phyloP scores from a whole-genome alignment of 148 eudicot genomes.

The Silene uniflora region DNA sequence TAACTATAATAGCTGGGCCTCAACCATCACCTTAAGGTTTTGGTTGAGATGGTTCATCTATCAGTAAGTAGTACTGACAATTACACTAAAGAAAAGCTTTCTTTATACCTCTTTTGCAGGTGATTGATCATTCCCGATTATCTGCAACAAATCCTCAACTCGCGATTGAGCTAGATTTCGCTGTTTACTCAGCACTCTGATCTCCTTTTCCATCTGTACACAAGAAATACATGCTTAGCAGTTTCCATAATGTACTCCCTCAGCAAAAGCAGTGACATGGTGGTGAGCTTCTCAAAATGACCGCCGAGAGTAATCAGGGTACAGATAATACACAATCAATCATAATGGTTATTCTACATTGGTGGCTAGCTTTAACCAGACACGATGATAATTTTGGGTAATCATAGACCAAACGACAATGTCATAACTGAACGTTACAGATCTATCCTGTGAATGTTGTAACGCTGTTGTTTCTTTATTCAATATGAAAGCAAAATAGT shows the following conservation, averaged over 20 bases:
- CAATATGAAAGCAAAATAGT: not conserved
- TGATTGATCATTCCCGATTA: conserved; percentile 46
- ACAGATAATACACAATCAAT: too few species aligned
- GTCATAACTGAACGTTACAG: not conserved
- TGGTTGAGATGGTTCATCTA: too few species aligned
- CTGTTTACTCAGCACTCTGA: conserved; percentile 66
- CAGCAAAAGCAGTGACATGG: not conserved
- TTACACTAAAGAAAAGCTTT: not conserved
- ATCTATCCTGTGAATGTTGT: not conserved
- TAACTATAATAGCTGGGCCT: too few species aligned
- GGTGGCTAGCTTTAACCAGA: too few species aligned
- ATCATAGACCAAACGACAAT: not conserved
- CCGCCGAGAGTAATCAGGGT: too few species aligned
- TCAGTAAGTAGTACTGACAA: not conserved
- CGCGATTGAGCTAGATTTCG: conserved; percentile 78
- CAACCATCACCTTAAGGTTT: too few species aligned
- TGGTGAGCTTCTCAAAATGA: too few species aligned
- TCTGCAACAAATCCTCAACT: conserved; percentile 62
- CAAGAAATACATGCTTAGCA: not conserved
- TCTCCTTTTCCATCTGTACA: conserved; percentile 78
- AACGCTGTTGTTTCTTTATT: not conserved
- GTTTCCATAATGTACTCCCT: conserved; percentile 6
- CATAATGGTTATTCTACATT: too few species aligned
- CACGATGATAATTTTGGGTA: too few species aligned
- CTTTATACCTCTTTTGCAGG: conserved; percentile 38